Conservation (phyloP, 2,329 filamentous ascomycete species). For the Trematosphaeria pertusa region DNA sequence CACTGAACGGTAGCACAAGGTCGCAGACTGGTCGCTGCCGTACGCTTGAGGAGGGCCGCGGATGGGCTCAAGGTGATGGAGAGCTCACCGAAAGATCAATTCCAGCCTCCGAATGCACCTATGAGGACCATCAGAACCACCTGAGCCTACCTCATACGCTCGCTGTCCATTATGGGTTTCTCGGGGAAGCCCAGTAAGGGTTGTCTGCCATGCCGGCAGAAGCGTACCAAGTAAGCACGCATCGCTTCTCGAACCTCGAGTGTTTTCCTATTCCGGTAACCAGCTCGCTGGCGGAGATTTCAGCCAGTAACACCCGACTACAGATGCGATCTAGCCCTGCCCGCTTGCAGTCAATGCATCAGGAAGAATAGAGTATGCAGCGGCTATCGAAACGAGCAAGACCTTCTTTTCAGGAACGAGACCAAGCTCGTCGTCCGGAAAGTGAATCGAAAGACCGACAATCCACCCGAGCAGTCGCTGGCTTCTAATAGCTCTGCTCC, state of each 20-base stretch:
- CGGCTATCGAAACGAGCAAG: constrained; percentile 29
- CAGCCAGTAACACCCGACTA: constrained; percentile 2
- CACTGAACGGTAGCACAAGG: too few species aligned
- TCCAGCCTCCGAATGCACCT: too few species aligned
- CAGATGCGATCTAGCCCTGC: constrained; percentile 27
- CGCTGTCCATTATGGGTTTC: too few species aligned
- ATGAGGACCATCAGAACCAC: too few species aligned
- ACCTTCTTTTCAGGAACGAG: constrained; percentile 29
- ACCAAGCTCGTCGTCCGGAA: constrained; percentile 19
- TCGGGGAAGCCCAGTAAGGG: constrained; percentile 26
- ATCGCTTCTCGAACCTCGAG: not conserved
- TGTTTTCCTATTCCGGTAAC: constrained; percentile 13
- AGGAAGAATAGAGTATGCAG: constrained; percentile 22
- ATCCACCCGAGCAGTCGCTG: not conserved
- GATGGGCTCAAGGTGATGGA: too few species aligned
- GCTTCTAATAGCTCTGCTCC: constrained; percentile 3
- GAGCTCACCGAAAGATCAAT: too few species aligned
- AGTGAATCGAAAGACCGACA: constrained; percentile 10
- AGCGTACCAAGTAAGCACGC: constrained; percentile 26
- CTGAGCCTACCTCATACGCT: too few species aligned
- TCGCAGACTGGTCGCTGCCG: too few species aligned
- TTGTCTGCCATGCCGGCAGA: constrained; percentile 22
- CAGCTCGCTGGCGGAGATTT: constrained; percentile 9
- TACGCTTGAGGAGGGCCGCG: too few species aligned
- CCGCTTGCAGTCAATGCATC: constrained; percentile 29